These are phyloP conservation scores for Neurospora sp. DNA, from an alignment of 495 filamentous ascomycete genomes.

Conservation along the genomic window DNA sequence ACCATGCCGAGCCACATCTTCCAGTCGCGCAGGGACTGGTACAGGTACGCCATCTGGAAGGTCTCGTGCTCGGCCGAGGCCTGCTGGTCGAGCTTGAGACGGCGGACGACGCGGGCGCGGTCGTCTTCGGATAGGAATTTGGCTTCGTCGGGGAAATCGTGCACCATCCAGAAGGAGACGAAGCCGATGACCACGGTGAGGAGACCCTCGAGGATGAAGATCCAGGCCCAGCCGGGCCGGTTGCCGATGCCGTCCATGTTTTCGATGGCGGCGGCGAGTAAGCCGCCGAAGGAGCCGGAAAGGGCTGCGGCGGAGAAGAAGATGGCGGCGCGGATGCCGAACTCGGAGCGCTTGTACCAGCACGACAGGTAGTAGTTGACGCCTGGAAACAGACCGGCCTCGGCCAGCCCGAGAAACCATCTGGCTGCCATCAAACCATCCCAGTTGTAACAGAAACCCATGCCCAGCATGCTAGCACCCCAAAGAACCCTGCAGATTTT, in stretches of 20 bases:
- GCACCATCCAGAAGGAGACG: slow-evolving; percentile 72
- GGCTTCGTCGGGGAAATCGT: slow-evolving; percentile 81
- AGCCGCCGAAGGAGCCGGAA: slow-evolving; percentile 76
- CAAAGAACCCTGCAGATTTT: slow-evolving; percentile 34
- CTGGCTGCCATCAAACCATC: slow-evolving; percentile 70
- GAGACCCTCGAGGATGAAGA: slow-evolving; percentile 72
- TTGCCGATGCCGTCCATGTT: slow-evolving; percentile 62
- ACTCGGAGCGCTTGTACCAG: slow-evolving; percentile 78
- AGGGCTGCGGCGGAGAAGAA: slow-evolving; percentile 87
- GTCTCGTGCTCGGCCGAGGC: slow-evolving; percentile 67
- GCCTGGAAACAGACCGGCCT: slow-evolving; percentile 80
- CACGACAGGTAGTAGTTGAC: slow-evolving; percentile 80
- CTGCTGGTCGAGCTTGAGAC: slow-evolving; percentile 69
- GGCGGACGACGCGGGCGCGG: slow-evolving; percentile 58
- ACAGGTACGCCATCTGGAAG: slow-evolving; percentile 68
- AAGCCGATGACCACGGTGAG: slow-evolving; percentile 65
- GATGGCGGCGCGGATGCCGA: slow-evolving; percentile 62
- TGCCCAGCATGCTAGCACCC: slow-evolving; percentile 73
- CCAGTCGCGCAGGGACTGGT: slow-evolving; percentile 69
- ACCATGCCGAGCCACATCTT: slow-evolving; percentile 72
- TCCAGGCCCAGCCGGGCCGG: slow-evolving; percentile 71
- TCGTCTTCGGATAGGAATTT: slow-evolving; percentile 65
- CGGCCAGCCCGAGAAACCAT: slow-evolving; percentile 75
- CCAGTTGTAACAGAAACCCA: slow-evolving; percentile 75
- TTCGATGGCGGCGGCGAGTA: slow-evolving; percentile 68